Conservation (phyloP, 1,284 basidiomycete genomes). For the Abortiporus biennis region DNA sequence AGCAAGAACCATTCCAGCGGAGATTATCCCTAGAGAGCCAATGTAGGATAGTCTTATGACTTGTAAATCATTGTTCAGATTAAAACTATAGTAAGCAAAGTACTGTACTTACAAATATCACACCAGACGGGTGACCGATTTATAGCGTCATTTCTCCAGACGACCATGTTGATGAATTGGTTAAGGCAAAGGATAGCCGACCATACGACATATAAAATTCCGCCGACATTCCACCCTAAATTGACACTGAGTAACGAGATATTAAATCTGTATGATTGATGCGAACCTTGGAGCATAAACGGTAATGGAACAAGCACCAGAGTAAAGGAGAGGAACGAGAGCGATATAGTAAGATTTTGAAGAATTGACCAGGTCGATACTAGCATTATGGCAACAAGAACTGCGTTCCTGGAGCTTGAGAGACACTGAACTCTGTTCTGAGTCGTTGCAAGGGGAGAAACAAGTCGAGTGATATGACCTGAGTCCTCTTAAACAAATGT, state of each 20-base stretch:
- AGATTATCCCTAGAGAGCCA: not conserved
- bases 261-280: no score
- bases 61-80: not conserved
- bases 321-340: conserved; percentile 5
- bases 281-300: conserved; percentile 10
- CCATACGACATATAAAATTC: conserved; percentile 15
- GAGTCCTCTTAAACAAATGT: no score
- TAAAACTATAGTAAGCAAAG: not conserved
- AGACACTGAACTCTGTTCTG: no score
- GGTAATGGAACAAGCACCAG: conserved; percentile 4
- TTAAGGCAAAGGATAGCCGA: conserved; percentile 22
- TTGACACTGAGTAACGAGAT: not conserved
- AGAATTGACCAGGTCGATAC: conserved; percentile 5
- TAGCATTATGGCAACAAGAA: no score
- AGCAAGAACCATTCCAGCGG: conserved; percentile 5
- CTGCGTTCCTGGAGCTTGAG: no score
- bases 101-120: conserved; percentile 31
- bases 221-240: conserved; percentile 14
- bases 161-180: conserved; percentile 26
- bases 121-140: conserved; percentile 33
- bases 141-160: conserved; percentile 30
- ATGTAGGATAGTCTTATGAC: not conserved
- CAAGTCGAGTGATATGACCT: no score
- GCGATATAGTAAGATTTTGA: not conserved
- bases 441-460: no score